Evolutionary conservation across 1,284 basidiomycete species (phyloP), one percentile per base, ranked within the genome.

Genomic region (Cronartium quercuum): DNA sequence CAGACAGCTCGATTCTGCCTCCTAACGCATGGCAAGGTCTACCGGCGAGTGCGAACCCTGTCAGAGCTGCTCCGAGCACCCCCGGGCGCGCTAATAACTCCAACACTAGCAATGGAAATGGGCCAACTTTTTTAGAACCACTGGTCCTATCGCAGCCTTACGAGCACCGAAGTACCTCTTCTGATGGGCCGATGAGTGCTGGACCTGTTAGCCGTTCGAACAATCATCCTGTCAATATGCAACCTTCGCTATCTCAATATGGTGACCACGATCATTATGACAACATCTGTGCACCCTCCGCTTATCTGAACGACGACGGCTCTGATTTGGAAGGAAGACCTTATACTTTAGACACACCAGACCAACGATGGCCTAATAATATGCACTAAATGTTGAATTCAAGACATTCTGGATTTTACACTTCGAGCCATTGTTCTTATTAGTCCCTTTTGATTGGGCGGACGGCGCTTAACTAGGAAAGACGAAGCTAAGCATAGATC

Each of bases 61-160:
- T 73, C 38, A 57, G 44, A 35, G 57, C 62, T 47, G 34, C 61
- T 1, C 68, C 55, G 7, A 44, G 37, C 12, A n/a, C 69, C 34
- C 35, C 44, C 3, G 42, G 41, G 24, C 51, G 38, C 62, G n/a
- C 44, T 6, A 37, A 21, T 51, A 13, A 51, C 10, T 21, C n/a
- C 12, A 64, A 44, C 47, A 15, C 35, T n/a, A 40, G 40, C n/a
- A 62, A 63, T 55, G 21, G 15, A 3, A 71, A 64, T 35, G 61
- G 51, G 7, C 3, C 62, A 37, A 47, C 24, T 7, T 74, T 74
- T 44, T 60, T 74, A 18, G 71, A 74, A 51, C 71, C 71, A 2
- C 37, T 74, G 40, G 64, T 66, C 13, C 63, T 74, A 58, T 74
- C 71, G 7, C 71, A 74, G 40, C 64, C 71, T 58, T 74, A 41